Base-by-base conservation (phyloP, 1,284 basidiomycete genomes). In the Erythrobasidium hasegawianum region DNA sequence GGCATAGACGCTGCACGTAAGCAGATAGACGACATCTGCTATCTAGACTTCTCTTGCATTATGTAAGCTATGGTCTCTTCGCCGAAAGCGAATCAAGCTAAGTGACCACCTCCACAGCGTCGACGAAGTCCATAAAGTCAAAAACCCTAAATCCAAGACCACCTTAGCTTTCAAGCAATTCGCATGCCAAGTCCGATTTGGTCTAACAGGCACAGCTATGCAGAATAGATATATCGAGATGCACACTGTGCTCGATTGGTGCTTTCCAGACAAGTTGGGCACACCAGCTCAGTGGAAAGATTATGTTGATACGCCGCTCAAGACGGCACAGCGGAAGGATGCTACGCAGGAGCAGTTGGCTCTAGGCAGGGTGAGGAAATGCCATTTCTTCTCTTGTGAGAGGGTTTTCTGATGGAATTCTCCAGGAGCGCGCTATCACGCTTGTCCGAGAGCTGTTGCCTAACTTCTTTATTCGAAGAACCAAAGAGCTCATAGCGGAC, bases 191-290 rank as follows among this genome's bases (percentile, higher is more conserved):
- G 75, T 80, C 1, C 84, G 90, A 0, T 89, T 90, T 72, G 90
- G 88, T 0, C 79, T 93, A 50, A 91, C 88, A 0, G 80, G 90
- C 7, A 88, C 86, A 8, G 86, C 88, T 0, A 90, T 94, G 41
- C 90, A 94, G 74, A 94, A 93, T 71, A 83, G 84, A 0, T 90
- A 90, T 72, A 81, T 84, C 49, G 91, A 94, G 75, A 79, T 93
- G 58, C 90, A 88, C 85, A 87, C 87, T 0, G 84, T 91, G 54
- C 77, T 92, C 38, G 83, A 90, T 72, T 91, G 87, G 87, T 86
- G 85, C 16, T 87, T 85, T 70, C 88, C 88, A 0, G 86, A 84
- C 1, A 78, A 79, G 8, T 72, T 90, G 3, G 89, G 89, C 0
- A 83, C 82, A 0, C 75, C 77, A 49, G 81, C 80, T 43, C 85